Evolutionary conservation across 257 asterid genomes (phyloP).

Genomic region (Gentiana dahurica): DNA sequence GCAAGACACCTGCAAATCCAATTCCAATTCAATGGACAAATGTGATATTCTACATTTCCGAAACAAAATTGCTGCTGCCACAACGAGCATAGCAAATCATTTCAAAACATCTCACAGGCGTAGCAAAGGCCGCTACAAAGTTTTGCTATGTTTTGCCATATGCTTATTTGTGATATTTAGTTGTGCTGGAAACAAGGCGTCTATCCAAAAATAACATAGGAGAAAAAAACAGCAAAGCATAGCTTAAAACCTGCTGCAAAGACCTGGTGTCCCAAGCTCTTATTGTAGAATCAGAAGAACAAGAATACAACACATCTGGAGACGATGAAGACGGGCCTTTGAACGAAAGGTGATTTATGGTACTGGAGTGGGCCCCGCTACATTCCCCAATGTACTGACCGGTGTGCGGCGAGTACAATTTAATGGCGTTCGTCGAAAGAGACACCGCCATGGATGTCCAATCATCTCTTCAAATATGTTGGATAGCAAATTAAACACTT

Average conservation of each 20-base stretch:
- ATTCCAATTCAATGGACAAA: too few relatives aligned
- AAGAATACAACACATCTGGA: conserved; percentile 63
- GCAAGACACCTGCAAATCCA: conserved; percentile 51
- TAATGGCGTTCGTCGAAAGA: conserved; percentile 75
- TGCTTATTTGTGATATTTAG: too few relatives aligned
- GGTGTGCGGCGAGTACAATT: conserved; percentile 72
- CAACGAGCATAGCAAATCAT: too few relatives aligned
- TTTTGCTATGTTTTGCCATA: too few relatives aligned
- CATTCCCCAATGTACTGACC: conserved; percentile 88
- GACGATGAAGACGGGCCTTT: conserved; percentile 47
- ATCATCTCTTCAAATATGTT: conserved; percentile 42
- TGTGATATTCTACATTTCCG: neutral
- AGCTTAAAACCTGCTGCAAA: conserved; percentile 47
- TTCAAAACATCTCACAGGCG: neutral
- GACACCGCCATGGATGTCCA: conserved; percentile 93
- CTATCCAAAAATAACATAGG: neutral
- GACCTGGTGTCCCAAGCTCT: conserved; percentile 97
- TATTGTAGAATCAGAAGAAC: conserved; percentile 72
- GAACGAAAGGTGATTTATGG: conserved; percentile 67
- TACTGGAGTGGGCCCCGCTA: conserved; percentile 48
- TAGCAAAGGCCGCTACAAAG: too few relatives aligned
- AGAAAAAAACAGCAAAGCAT: too few relatives aligned
- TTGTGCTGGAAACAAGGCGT: too few relatives aligned
- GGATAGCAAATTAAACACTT: neutral
- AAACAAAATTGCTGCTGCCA: neutral